Conservation (phyloP, 2,329 filamentous ascomycete species). For the Phialophora tarda region DNA sequence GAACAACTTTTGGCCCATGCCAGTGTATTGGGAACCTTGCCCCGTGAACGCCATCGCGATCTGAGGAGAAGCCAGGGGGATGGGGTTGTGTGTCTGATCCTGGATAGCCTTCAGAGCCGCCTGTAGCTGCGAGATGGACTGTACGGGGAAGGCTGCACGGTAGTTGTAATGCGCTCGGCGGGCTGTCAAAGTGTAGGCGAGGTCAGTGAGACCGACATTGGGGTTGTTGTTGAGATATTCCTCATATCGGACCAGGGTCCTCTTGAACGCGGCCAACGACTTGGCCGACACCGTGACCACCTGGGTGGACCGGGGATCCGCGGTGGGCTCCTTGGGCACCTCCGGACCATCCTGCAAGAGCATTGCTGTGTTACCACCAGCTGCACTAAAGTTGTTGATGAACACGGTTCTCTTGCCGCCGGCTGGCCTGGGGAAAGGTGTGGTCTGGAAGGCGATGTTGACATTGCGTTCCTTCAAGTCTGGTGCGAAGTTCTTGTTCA, state of each 20-base stretch:
- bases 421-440: slow-evolving; percentile 42
- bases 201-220: slow-evolving; percentile 57
- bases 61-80: slow-evolving; percentile 41
- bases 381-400: slow-evolving; percentile 73
- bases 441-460: slow-evolving; percentile 54
- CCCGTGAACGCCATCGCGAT: slow-evolving; percentile 49
- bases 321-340: slow-evolving; percentile 40
- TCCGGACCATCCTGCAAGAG: slow-evolving; percentile 67
- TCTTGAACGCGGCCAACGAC: slow-evolving; percentile 52
- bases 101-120: slow-evolving; percentile 41
- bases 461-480: slow-evolving; percentile 45
- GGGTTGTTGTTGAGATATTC: slow-evolving; percentile 61
- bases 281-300: slow-evolving; percentile 66
- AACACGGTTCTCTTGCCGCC: slow-evolving; percentile 48
- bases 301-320: slow-evolving; percentile 63
- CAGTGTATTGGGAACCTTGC: slow-evolving; percentile 48
- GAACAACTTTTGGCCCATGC: slow-evolving; percentile 47
- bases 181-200: slow-evolving; percentile 73
- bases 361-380: slow-evolving; percentile 73
- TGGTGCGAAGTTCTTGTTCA: slow-evolving; percentile 46
- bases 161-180: slow-evolving; percentile 53
- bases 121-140: slow-evolving; percentile 43
- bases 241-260: slow-evolving; percentile 63
- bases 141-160: slow-evolving; percentile 44
- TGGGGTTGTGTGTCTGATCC: slow-evolving; percentile 41